Base-by-base conservation (phyloP, 1,139 yeast genomes). In the Yamadazyma friedrichii region DNA sequence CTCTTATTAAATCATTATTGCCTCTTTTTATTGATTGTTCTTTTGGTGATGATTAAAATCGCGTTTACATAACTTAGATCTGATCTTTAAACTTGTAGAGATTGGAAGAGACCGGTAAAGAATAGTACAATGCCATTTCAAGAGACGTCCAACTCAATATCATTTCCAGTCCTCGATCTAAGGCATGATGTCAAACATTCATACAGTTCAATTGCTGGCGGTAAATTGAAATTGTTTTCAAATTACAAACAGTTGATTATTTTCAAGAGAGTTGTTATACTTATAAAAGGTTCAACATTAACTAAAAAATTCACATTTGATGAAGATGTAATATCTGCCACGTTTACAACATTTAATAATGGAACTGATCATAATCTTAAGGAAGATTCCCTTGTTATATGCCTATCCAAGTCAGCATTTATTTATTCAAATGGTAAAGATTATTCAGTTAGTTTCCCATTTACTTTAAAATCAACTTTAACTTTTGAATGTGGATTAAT, bases 401-500 rank as follows among this genome's bases (percentile, higher is more conserved):
- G 83, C 39, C 56, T 80, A 37, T 55, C 58, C 33, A 79, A 74
- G 43, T 65, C 76, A 4, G 78, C 80, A 1, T 67, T 82, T 46
- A 67, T 84, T 1, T 84, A 84, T 58, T 76, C 73, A 46, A 76
- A 76, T 48, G 89, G 91, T 2, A 67, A 76, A 29, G 68, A 76
- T 2, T 77, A 78, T 51, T 70, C 76, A 4, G 74, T 81, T 22
- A 80, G 79, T 49, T 71, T 87, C 44, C 91, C 95, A 0, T 84
- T 86, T 47, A 61, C 63, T 5, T 70, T 84, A 35, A 69, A 65
- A 35, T 64, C 64, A 16, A 88, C 83, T 1, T 68, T 82, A 41
- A 71, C 82, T 0, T 82, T 79, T 49, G 82, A 78, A 35, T 71
- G 73, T 16, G 95, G 96, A 0, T 53, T 85, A n/a, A 59, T 84